Evolutionary conservation across 1,139 yeast genomes (phyloP).

Genomic region (Hyphopichia wangnamkhiaoensis): DNA sequence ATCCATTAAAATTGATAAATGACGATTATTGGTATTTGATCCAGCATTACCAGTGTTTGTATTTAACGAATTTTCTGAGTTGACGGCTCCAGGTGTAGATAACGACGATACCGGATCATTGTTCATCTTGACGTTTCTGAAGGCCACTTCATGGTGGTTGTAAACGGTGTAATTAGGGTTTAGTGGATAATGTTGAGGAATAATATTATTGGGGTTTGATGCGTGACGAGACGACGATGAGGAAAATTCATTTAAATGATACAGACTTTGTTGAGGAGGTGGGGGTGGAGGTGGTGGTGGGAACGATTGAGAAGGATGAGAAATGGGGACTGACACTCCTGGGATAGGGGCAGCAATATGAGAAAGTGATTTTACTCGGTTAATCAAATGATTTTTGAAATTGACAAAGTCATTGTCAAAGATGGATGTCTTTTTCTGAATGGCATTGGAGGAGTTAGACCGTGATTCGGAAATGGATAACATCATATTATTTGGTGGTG

Average conservation of each 20-base stretch:
- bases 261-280: constrained; percentile 6
- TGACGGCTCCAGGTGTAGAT: not conserved
- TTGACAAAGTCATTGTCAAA: constrained; percentile 6
- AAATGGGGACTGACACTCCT: too few species aligned
- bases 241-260: constrained; percentile 13
- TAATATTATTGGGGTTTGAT: constrained; percentile 19
- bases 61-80: not conserved
- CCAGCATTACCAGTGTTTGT: not conserved
- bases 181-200: constrained; percentile 40
- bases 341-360: too few species aligned
- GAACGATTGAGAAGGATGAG: too few species aligned
- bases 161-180: constrained; percentile 38
- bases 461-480: too few species aligned
- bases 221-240: constrained; percentile 15
- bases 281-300: constrained; percentile 4
- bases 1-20: constrained; percentile 33
- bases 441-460: too few species aligned
- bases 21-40: constrained; percentile 13
- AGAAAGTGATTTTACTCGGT: constrained; percentile 6
- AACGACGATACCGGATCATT: too few species aligned
- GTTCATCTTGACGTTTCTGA: constrained; percentile 4
- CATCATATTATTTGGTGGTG: too few species aligned
- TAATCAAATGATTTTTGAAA: constrained; percentile 6
- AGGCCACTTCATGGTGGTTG: constrained; percentile 11
- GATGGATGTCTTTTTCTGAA: not conserved